phyloP scores from a whole-genome alignment of 352 stramenopile species.

The Aphanomyces stellatus region DNA sequence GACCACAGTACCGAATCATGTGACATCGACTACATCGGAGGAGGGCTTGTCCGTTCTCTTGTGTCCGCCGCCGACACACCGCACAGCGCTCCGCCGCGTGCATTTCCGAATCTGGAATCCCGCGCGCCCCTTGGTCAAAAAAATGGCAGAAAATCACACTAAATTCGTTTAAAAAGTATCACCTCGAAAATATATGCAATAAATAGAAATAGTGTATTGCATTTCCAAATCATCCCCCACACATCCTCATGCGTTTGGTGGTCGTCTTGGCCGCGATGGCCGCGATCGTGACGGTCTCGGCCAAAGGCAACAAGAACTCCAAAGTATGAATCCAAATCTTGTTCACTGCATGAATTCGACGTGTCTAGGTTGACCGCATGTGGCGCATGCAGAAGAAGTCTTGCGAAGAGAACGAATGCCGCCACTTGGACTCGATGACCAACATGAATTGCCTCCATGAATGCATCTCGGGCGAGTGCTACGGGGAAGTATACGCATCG shows the following conservation, averaged over 20 bases:
- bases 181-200: no score
- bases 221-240: background rate
- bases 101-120: background rate
- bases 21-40: conserved; percentile 4
- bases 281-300: background rate
- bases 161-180: no score
- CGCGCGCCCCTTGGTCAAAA: background rate
- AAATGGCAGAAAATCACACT: no score
- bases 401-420: conserved; percentile 1
- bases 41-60: background rate
- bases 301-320: conserved; percentile 12
- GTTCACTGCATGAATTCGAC: background rate
- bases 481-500: conserved; percentile 2
- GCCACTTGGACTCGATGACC: background rate
- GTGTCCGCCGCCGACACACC: background rate
- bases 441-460: conserved; percentile 19
- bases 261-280: background rate
- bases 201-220: background rate
- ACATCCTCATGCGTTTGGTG: no score
- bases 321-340: no score
- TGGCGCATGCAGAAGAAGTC: conserved; percentile 18
- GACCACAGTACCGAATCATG: conserved; percentile 2
- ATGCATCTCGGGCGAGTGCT: conserved; percentile 8
- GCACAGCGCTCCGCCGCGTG: background rate
- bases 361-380: conserved; percentile 16